Evolutionary conservation across 768 basidiomycete species (phyloP).

Genomic region (Lactifluus piperatus): DNA sequence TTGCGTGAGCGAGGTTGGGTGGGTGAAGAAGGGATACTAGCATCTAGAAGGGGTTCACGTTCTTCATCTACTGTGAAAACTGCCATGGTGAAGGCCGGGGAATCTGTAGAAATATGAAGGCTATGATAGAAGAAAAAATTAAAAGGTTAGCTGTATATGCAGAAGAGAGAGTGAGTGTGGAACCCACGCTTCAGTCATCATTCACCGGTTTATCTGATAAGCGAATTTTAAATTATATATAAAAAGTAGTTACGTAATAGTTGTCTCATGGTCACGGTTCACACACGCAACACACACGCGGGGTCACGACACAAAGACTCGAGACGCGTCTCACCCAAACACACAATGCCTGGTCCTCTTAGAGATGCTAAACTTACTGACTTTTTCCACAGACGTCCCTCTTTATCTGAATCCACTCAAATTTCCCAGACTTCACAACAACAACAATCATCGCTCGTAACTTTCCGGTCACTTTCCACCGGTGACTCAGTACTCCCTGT

Average conservation of each 20-base stretch:
- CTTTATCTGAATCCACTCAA: background rate
- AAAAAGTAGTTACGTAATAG: too few relatives aligned
- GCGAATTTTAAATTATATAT: background rate
- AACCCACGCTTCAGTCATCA: background rate
- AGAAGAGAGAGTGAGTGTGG: background rate
- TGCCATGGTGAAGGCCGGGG: background rate
- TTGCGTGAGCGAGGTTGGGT: background rate
- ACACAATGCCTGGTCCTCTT: background rate
- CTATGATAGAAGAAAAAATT: background rate
- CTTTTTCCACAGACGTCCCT: slow-evolving; percentile 7
- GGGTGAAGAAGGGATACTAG: background rate
- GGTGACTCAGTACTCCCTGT: background rate
- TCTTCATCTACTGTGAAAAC: background rate
- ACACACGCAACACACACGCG: too few relatives aligned
- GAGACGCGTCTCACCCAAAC: slow-evolving; percentile 2
- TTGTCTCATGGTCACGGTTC: too few relatives aligned
- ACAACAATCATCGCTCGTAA: background rate
- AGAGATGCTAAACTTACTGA: slow-evolving; percentile 13
- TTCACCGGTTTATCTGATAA: background rate
- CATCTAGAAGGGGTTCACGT: slow-evolving; percentile 14
- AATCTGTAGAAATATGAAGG: background rate
- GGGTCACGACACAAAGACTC: background rate
- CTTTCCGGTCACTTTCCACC: background rate
- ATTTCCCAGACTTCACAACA: background rate
- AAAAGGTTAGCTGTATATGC: background rate